A percentile compares a stretch with the other conserved stretches of the same genome.
Evolutionary conservation across 805 yeast genomes (phyloP).

Genomic region (Saccharomycopsis schoenii): DNA sequence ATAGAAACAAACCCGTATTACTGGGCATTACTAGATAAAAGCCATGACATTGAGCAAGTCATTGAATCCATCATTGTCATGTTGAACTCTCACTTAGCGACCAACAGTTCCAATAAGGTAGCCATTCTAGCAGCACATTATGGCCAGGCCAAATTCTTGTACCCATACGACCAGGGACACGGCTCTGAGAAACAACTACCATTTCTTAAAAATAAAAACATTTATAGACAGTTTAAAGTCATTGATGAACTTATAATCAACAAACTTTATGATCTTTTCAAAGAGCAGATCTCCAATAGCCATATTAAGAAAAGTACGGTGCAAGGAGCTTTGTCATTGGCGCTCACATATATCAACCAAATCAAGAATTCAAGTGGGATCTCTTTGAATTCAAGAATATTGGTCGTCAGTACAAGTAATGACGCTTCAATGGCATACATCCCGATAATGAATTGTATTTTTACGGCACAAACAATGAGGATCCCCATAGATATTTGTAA

Average conservation of each 20-base stretch:
- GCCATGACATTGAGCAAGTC: conserved; percentile 45
- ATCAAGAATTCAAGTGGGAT: conserved; percentile 30
- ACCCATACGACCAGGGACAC: conserved; percentile 37
- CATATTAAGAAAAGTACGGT: conserved; percentile 35
- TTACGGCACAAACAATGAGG: conserved; percentile 89
- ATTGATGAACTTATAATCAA: conserved; percentile 67
- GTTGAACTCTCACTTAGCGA: conserved; percentile 78
- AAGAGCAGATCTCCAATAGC: conserved; percentile 25
- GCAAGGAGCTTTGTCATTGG: conserved; percentile 74
- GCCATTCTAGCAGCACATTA: conserved; percentile 73
- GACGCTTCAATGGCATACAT: conserved; percentile 77
- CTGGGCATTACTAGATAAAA: conserved; percentile 28
- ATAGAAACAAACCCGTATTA: conserved; percentile 63
- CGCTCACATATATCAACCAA: conserved; percentile 68
- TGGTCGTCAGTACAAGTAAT: conserved; percentile 57
- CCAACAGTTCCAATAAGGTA: conserved; percentile 75
- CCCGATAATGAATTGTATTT: conserved; percentile 89
- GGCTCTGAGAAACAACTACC: background rate
- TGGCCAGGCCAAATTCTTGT: conserved; percentile 56
- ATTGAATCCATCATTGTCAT: conserved; percentile 61
- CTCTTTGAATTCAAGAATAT: conserved; percentile 52
- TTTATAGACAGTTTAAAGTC: conserved; percentile 77
- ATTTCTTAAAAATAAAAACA: conserved; percentile 34
- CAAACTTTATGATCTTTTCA: conserved; percentile 41
- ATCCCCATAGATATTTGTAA: conserved; percentile 88